Evolutionary conservation across 1,284 basidiomycete species (phyloP), one percentile per base, ranked within the genome.

Genomic region (Boletus holoroseus): DNA sequence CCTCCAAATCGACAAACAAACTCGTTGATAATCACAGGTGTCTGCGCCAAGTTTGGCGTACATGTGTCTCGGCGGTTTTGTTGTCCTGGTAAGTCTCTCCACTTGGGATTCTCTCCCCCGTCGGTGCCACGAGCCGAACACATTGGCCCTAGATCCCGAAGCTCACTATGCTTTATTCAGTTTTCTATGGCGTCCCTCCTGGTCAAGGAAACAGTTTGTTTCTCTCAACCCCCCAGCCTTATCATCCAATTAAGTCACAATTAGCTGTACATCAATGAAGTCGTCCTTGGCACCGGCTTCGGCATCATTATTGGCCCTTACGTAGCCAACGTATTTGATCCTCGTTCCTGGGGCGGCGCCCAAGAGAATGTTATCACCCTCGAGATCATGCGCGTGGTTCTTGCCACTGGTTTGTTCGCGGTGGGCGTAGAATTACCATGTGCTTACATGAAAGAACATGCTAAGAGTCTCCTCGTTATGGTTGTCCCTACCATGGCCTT

Each of bases 181-280:
- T 92, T 93, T 65, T 89, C 87, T 37, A 79, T 89, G 74, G 74
- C 91, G 46, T 88, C 88, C 5, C 76, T 91, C 36, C 74, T 93
- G 24, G 80, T 92, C 53, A 92, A 89, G 66, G 90, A 96, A 69
- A 84, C 74, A 69, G 85, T 82, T 32, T 6, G 64, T 61, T 27
- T 3, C 8, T 37, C 0, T 44, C 22, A 6, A 40, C 15, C 9
- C 38, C 20, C 0, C 22, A 18, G 6, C 44, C 9, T 22, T 26
- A 15, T 45, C 18, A 18, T 38, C 30, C 3, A 28, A 18, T 39
- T 13, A 46, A 44, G 7, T 5, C n/a, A 8, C 40, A 24, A 3
- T 12, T 53, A 86, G 75, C 66, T 95, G 3, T 95, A 88, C 66
- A 83, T 96, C 58, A 94, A 93, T 60, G 94, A 97, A 74, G 93